Evolutionary conservation across 2,329 filamentous ascomycete genomes (phyloP).

Genomic region (Helminthosporium solani): DNA sequence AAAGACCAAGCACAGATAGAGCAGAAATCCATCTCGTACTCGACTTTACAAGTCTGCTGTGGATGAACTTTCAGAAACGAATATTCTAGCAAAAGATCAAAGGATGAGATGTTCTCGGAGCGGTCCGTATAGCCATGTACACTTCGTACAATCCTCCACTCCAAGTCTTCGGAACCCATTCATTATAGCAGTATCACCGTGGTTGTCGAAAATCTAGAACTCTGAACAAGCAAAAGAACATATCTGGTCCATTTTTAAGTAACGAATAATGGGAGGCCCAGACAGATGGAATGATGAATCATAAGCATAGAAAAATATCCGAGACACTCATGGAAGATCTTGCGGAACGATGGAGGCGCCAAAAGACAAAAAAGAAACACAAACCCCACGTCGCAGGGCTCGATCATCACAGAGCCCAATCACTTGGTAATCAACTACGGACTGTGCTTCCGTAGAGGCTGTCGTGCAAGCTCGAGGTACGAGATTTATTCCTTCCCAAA

Average conservation of each 20-base stretch:
- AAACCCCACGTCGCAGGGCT: conserved; percentile 11
- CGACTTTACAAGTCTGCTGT: conserved; percentile 10
- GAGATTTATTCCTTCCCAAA: conserved; percentile 2
- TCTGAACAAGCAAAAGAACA: not conserved
- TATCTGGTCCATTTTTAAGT: not conserved
- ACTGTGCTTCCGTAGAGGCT: conserved; percentile 34
- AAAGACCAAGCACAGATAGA: conserved; percentile 12
- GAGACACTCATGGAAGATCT: conserved; percentile 4
- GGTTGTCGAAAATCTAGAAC: not conserved
- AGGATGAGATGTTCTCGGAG: no score
- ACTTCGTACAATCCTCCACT: not conserved
- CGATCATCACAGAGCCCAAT: conserved; percentile 12
- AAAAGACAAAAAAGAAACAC: conserved; percentile 9
- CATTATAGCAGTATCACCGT: not conserved
- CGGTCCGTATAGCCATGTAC: no score
- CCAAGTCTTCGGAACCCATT: not conserved
- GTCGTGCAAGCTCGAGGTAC: conserved; percentile 10
- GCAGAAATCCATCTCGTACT: conserved; percentile 11
- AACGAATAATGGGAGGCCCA: not conserved
- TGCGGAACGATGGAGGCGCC: conserved; percentile 2
- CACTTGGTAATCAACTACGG: conserved; percentile 21
- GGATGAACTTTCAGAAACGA: not conserved
- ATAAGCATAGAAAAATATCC: not conserved
- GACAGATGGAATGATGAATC: not conserved
- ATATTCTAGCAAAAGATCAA: not conserved